Conservation (phyloP, 352 stramenopile species). For the Globisporangium echinulatum region DNA sequence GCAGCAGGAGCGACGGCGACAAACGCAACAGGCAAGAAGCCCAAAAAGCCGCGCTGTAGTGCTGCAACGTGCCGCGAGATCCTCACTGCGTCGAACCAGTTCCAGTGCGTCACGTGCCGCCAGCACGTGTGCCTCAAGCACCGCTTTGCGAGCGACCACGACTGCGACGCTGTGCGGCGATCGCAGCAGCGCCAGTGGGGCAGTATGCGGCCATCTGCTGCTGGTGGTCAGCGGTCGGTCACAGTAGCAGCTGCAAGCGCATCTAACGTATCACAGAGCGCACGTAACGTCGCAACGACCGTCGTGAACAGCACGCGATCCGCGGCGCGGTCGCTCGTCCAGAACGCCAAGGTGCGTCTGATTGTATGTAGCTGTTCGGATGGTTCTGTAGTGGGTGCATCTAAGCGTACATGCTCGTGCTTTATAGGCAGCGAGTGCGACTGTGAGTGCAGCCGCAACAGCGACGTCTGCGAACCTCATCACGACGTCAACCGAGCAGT, state of each 20-base stretch:
- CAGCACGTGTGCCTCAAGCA: constrained; percentile 74
- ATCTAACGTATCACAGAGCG: constrained; percentile 21
- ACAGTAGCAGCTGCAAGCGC: constrained; percentile 1
- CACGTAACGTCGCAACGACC: constrained; percentile 21
- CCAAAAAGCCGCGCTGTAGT: constrained; percentile 66
- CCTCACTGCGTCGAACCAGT: constrained; percentile 62
- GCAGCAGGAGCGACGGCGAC: constrained; percentile 6
- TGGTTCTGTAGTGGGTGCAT: background rate
- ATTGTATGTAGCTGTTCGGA: background rate
- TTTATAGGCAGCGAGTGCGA: constrained; percentile 9
- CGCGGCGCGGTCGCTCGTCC: constrained; percentile 32
- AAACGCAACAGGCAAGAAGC: constrained; percentile 27
- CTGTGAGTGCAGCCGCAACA: constrained; percentile 6
- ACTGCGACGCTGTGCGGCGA: constrained; percentile 39
- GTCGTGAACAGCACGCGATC: constrained; percentile 36
- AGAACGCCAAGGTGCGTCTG: constrained; percentile 33
- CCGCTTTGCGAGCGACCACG: constrained; percentile 72
- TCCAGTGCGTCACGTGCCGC: constrained; percentile 57
- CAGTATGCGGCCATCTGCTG: constrained; percentile 7
- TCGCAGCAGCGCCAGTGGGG: constrained; percentile 41
- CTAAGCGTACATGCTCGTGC: background rate
- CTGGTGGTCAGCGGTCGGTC: constrained; percentile 1
- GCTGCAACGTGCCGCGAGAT: constrained; percentile 54
- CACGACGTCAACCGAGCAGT: constrained; percentile 44
- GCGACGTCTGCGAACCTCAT: constrained; percentile 12